Base-by-base conservation (phyloP, 257 asterid genomes). In the Gentiana straminea region DNA sequence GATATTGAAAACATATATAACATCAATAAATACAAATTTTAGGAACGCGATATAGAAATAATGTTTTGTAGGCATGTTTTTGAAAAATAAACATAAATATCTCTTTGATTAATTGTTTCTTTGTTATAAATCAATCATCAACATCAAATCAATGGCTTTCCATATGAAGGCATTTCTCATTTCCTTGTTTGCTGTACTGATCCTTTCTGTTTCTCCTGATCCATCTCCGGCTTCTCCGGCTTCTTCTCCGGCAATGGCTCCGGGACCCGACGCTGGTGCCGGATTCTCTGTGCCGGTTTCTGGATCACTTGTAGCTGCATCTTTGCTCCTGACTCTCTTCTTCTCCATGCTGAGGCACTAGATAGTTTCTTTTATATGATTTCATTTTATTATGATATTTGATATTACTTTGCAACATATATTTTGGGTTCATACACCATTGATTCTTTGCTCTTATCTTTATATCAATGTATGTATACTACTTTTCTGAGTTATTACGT, bases 221-320 rank as follows among this genome's bases (percentile, higher is more conserved):
- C 60, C 75, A 1, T 86, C 84, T 36, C 81, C 73, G 68, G 80
- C 24, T 24, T 24, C 24, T 24, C 24, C 24, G 24, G 24, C 82
- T 8, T n/a, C 47, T 5, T 15, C 37, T 8, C 58, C 57, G 33
- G 76, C 80, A 3, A 73, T 70, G 5, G 62, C 86, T 9, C 77
- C 77, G 0, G 35, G 70, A 3, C 85, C 85, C 0, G 78, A 68
- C 11, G 63, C 80, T 35, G 90, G 90, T 61, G 74, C 43, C 37
- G 85, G 80, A 2, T 76, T 70, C 62, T 61, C 72, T 13, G 3
- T 75, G 70, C 71, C 82, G 38, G 65, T 66, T 49, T 77, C 86
- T 32, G 59, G 61, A 36, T 62, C 77, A 37, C 51, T 67, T 52
- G 62, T 75, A 8, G 87, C 71, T 0, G 58, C 73, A 39, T 78